Evolutionary conservation across 202 grass and related monocot genomes (phyloP).

Genomic region (Setaria viridis): DNA sequence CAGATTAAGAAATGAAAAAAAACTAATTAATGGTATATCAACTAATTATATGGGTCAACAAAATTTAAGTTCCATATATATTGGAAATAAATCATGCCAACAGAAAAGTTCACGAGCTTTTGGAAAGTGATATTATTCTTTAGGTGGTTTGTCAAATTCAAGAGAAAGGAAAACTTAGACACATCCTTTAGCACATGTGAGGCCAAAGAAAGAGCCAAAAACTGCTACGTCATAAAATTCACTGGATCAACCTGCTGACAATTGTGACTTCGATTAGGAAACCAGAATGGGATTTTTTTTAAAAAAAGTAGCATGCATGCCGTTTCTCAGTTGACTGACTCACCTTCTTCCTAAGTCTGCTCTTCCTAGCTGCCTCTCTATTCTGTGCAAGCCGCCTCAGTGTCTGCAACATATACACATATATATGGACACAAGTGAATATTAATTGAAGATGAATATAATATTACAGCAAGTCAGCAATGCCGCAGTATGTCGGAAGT

Average conservation of each 20-base stretch:
- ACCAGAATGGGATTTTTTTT: background rate
- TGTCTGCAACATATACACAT: slow-evolving; percentile 50
- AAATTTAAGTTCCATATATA: background rate
- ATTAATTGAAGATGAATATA: slow-evolving; percentile 14
- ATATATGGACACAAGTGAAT: slow-evolving; percentile 20
- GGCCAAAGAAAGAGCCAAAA: slow-evolving; percentile 41
- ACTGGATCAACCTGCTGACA: slow-evolving; percentile 18
- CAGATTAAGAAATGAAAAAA: background rate
- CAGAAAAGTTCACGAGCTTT: slow-evolving; percentile 4
- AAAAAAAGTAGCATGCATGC: background rate
- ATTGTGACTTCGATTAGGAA: background rate
- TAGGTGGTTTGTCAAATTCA: slow-evolving; percentile 52
- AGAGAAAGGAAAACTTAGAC: slow-evolving; percentile 30
- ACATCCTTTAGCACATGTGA: slow-evolving; percentile 31
- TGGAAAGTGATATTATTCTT: slow-evolving; percentile 38
- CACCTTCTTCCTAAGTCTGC: slow-evolving; percentile 95
- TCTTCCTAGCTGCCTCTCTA: slow-evolving; percentile 89
- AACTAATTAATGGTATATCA: background rate
- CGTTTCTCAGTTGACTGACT: slow-evolving; percentile 40
- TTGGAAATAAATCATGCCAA: background rate
- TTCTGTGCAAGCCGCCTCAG: slow-evolving; percentile 88
- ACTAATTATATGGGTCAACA: background rate
- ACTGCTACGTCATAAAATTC: slow-evolving; percentile 24
- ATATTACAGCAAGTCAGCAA: background rate
- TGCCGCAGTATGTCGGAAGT: background rate